Base-by-base conservation (phyloP, 345 rosid genomes). In the Rhizophora apiculata region DNA sequence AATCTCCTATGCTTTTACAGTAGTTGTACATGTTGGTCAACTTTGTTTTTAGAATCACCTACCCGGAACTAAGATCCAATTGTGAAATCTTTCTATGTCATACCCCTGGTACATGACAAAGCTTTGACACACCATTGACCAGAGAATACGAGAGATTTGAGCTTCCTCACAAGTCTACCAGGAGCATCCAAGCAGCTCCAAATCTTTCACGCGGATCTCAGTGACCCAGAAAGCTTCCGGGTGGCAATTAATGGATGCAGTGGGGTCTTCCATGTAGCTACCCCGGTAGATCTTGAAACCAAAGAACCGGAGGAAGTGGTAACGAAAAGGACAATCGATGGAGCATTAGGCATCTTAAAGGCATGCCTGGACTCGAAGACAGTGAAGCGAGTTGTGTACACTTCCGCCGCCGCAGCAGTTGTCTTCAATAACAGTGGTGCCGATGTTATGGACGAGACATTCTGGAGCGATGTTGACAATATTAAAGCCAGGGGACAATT, bases 371-470 rank as follows among this genome's bases (percentile, higher is more conserved):
- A 82, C 15, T 69, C 86, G 8, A 82, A 78, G 67, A 86, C 88
- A 0, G 90, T 89, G 34, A 85, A 82, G 69, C 76, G 88, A 8
- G 82, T 88, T 1, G 84, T 89, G 5, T 92, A 85, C 80, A 88
- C 93, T 60, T 86, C 93, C 2, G 87, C 92, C 27, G 59, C 72
- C 6, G 10, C 81, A 0, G 60, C 85, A 0, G 71, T 74, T 24
- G 0, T 0, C 21, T 20, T 24, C 8, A 74, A 43, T 34, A 53
- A 18, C 34, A 70, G 27, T 2, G 57, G 15, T 43, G 36, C 31
- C 18, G 62, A 76, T 0, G 20, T 32, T 8, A 29, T 68, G 75
- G 86, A 83, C 36, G 86, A 81, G 76, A 72, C 74, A 19, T 68
- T 18, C 2, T 82, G 84, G 83, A 82, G 65, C 2, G 77, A 82